Base-by-base conservation (phyloP, 192 early-diverging fungal genomes). In the Coemansia reversa region DNA sequence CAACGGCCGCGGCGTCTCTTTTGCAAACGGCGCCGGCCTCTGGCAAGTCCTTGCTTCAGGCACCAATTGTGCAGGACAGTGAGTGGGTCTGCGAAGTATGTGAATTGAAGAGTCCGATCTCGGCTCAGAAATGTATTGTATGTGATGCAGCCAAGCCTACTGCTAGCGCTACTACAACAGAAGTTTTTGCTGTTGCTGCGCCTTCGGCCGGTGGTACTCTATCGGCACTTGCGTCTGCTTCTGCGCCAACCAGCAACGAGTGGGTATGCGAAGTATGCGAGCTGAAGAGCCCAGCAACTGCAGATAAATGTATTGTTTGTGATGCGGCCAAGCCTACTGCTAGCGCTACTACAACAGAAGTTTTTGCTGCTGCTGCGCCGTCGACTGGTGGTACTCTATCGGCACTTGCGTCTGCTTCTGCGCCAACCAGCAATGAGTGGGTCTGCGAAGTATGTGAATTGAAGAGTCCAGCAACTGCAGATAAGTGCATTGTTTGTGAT, bases 121-220 rank as follows among this genome's bases (percentile, higher is more conserved):
- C 61, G 49, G 25, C 23, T 1, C 62, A 56, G 3, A 66, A 67
- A 57, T 74, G 72, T 29, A 49, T 32, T 12, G 57, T 63, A 1
- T 78, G 75, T 47, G 75, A 78, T 18, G 45, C 66, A 0, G 47
- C 65, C 3, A 73, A 69, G 24, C 70, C 75, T 3, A 60, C 54
- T 22, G 30, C 4, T n/a, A 52, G 2, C 16, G 14, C 54, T 1
- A 50, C 12, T 0, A 20, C 63, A 4, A 63, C 39, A 14, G 39
- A 12, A 0, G 12, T 9, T 45, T 45, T 12, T 45, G 39, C 14
- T 45, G 14, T 12, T 45, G 39, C 3, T 45, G 39, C 39, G 12
- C 39, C 39, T 5, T 14, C 52, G 11, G n/a, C n/a, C n/a, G n/a
- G n/a, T n/a, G n/a, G 39, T 45, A 16, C 9, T 39, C 18, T 47